A percentile compares a stretch with the other conserved stretches of the same genome.
phyloP scores from a whole-genome alignment of 1,284 basidiomycete genomes.

The Salmacisia buchloeana region DNA sequence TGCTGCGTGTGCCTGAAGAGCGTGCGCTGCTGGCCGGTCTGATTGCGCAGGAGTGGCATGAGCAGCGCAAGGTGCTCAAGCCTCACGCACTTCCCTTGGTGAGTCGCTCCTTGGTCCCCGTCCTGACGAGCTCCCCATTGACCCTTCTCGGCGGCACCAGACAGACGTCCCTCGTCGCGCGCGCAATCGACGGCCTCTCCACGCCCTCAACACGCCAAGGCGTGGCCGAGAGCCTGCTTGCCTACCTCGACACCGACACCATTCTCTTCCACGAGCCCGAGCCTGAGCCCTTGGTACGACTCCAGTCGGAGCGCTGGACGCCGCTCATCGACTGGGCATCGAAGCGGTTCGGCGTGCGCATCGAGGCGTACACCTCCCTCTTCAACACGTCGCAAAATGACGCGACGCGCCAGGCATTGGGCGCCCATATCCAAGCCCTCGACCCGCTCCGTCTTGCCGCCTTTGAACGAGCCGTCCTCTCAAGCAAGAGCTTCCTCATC shows the following conservation, averaged over 20 bases:
- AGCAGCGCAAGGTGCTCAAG: slow-evolving; percentile 77
- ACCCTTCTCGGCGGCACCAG: background rate
- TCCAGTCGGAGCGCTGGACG: slow-evolving; percentile 84
- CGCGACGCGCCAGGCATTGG: slow-evolving; percentile 11
- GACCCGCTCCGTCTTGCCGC: slow-evolving; percentile 54
- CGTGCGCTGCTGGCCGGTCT: slow-evolving; percentile 72
- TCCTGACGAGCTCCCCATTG: slow-evolving; percentile 12
- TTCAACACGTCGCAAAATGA: slow-evolving; percentile 24
- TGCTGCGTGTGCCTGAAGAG: slow-evolving; percentile 65
- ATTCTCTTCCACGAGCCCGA: slow-evolving; percentile 81
- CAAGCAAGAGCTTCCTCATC: slow-evolving; percentile 86
- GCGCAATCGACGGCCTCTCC: slow-evolving; percentile 76
- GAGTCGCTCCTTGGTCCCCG: slow-evolving; percentile 36
- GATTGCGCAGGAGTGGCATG: slow-evolving; percentile 93
- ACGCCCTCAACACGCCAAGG: slow-evolving; percentile 61
- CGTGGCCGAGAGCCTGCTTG: slow-evolving; percentile 68
- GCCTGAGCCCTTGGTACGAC: slow-evolving; percentile 67
- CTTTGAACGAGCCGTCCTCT: slow-evolving; percentile 83
- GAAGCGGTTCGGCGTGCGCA: slow-evolving; percentile 58
- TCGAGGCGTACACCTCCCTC: slow-evolving; percentile 25
- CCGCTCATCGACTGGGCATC: slow-evolving; percentile 78
- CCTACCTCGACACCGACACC: slow-evolving; percentile 91
- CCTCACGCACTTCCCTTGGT: slow-evolving; percentile 88
- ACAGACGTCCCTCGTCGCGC: slow-evolving; percentile 79
- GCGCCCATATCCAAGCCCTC: slow-evolving; percentile 9